Percentiles rank a stretch among this genome's conserved stretches.
These are phyloP conservation scores for Pseudogymnoascus sp. DNA, from an alignment of 2,329 filamentous ascomycete genomes.

Conservation along the genomic window DNA sequence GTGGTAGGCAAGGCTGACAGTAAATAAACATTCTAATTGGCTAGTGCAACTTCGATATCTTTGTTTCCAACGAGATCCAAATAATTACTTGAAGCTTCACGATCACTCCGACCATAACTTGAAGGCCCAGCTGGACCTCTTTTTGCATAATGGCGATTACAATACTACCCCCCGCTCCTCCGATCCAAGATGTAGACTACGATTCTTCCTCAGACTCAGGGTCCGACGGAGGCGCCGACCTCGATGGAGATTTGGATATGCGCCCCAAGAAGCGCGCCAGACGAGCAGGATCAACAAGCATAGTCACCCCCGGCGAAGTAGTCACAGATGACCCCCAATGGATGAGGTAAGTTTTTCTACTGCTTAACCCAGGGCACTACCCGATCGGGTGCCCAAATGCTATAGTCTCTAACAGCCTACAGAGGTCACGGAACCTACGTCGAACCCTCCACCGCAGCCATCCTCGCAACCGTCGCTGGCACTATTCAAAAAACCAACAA, in stretches of 20 bases:
- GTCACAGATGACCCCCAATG: constrained; percentile 92
- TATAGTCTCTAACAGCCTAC: constrained; percentile 11
- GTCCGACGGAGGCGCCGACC: constrained; percentile 27
- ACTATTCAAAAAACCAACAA: constrained; percentile 93
- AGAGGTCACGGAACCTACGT: constrained; percentile 92
- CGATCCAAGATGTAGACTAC: constrained; percentile 16
- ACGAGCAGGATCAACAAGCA: constrained; percentile 36
- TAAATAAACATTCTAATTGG: not conserved
- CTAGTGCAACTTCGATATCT: not conserved
- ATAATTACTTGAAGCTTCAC: constrained; percentile 1
- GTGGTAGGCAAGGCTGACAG: not conserved
- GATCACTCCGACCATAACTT: not conserved
- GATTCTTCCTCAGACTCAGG: constrained; percentile 18
- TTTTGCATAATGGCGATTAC: constrained; percentile 27
- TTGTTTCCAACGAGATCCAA: not conserved
- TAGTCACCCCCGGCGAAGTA: constrained; percentile 82
- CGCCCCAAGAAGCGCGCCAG: constrained; percentile 35
- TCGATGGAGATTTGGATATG: constrained; percentile 35
- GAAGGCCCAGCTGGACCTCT: not conserved
- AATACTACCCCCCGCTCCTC: constrained; percentile 27
- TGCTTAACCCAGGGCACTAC: not conserved
- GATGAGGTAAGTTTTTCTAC: constrained; percentile 61
- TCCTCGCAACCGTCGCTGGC: constrained; percentile 84
- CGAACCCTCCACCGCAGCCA: constrained; percentile 54
- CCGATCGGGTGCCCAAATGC: not conserved